Evolutionary conservation across 2,329 filamentous ascomycete species (phyloP).

Genomic region (Colletotrichum sp.): DNA sequence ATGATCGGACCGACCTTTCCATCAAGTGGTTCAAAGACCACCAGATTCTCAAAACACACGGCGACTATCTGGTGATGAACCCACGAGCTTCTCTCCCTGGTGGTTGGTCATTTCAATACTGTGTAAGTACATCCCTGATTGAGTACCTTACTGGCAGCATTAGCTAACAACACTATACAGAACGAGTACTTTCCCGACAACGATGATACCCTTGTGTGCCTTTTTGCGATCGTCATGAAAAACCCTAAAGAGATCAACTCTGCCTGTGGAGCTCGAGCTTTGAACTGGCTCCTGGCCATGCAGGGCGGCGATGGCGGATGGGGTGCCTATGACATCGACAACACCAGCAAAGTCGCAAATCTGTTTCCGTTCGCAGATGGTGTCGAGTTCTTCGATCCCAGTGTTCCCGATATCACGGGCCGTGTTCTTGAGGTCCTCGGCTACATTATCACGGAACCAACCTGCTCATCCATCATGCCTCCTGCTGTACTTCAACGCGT

Average conservation of each 20-base stretch:
- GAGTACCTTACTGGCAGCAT: not conserved
- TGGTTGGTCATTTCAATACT: conserved; percentile 2
- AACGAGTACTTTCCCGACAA: conserved; percentile 8
- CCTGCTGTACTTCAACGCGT: not conserved
- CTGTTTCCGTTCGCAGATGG: not conserved
- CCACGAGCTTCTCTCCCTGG: not conserved
- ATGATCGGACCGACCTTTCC: not conserved
- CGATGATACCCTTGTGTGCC: not conserved
- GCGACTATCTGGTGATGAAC: not conserved
- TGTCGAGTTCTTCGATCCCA: conserved; percentile 1
- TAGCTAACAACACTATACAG: not conserved
- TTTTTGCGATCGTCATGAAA: not conserved
- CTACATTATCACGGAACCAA: not conserved
- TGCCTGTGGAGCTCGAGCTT: not conserved
- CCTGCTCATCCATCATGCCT: not conserved
- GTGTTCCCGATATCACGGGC: not conserved
- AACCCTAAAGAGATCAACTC: conserved; percentile 2
- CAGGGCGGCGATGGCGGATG: conserved; percentile 4
- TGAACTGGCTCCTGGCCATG: not conserved
- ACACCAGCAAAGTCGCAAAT: not conserved
- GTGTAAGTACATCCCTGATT: not conserved
- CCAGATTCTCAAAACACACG: not conserved
- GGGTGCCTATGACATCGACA: conserved; percentile 3
- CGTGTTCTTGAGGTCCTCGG: not conserved
- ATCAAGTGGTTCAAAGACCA: conserved; percentile 4